Evolutionary conservation across 1,284 basidiomycete species (phyloP).

Genomic region (Fomitopsis palustris): DNA sequence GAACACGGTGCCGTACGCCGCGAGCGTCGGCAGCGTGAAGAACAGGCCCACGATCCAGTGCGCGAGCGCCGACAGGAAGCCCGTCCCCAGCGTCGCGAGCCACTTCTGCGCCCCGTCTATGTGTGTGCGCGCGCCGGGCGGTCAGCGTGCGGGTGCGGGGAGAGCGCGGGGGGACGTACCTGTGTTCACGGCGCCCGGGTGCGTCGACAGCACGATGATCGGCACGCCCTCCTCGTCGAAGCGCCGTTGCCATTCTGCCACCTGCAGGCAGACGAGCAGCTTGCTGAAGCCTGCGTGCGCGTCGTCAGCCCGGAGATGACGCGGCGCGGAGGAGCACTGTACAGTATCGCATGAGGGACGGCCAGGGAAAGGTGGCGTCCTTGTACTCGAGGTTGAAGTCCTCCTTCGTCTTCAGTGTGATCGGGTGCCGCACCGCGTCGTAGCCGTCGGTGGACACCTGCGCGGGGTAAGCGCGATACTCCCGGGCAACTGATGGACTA

Average conservation of each 20-base stretch:
- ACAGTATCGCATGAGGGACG: constrained; percentile 6
- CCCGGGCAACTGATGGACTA: not conserved
- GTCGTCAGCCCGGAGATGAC: not conserved
- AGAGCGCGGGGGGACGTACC: constrained; percentile 20
- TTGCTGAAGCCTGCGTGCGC: constrained; percentile 23
- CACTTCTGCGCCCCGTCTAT: constrained; percentile 4
- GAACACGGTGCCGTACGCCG: constrained; percentile 40
- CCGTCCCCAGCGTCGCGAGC: not conserved
- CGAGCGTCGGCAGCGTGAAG: constrained; percentile 34
- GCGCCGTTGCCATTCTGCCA: constrained; percentile 25
- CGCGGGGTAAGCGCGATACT: constrained; percentile 8
- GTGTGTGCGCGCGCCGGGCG: no score
- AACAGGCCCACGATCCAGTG: constrained; percentile 19
- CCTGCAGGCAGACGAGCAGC: constrained; percentile 27
- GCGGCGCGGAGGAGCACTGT: not conserved
- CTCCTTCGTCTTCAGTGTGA: constrained; percentile 33
- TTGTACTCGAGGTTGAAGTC: constrained; percentile 38
- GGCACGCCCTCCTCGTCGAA: constrained; percentile 24
- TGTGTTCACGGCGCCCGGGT: constrained; percentile 42
- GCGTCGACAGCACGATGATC: constrained; percentile 25
- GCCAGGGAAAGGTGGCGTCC: constrained; percentile 21
- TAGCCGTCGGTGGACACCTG: constrained; percentile 21
- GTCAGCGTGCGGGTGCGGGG: not conserved
- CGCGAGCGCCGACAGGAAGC: constrained; percentile 15
- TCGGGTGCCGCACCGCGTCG: constrained; percentile 13